Evolutionary conservation across 2,329 filamentous ascomycete species (phyloP).

Genomic region (Rhinocladiella similis): DNA sequence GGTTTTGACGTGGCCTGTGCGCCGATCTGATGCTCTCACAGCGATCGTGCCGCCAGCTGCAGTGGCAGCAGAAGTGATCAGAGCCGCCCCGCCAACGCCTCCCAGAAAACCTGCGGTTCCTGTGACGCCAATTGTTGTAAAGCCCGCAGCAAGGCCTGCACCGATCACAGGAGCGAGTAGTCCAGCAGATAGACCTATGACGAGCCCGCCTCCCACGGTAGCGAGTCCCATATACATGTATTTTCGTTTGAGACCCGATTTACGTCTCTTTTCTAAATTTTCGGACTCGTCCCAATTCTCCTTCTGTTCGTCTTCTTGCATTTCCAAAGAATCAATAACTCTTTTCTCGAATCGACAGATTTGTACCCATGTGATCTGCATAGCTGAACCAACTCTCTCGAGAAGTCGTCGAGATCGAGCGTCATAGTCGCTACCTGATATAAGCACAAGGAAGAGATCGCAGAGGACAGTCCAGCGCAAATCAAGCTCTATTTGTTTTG

Average conservation of each 20-base stretch:
- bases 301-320: constrained; percentile 91
- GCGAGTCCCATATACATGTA: constrained; percentile 96
- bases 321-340: constrained; percentile 93
- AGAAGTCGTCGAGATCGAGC: constrained; percentile 80
- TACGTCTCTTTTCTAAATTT: constrained; percentile 83
- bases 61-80: constrained; percentile 88
- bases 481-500: constrained; percentile 88
- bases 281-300: constrained; percentile 98
- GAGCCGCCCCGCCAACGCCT: constrained; percentile 85
- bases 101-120: constrained; percentile 88
- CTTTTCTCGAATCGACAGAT: constrained; percentile 97
- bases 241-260: constrained; percentile 75
- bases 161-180: constrained; percentile 91
- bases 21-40: constrained; percentile 76
- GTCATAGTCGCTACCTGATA: constrained; percentile 94
- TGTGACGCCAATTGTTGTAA: constrained; percentile 89
- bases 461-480: constrained; percentile 96
- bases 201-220: constrained; percentile 89
- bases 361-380: constrained; percentile 85
- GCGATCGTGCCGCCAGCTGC: constrained; percentile 86
- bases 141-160: constrained; percentile 87
- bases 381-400: constrained; percentile 75
- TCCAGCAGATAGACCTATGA: constrained; percentile 93
- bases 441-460: constrained; percentile 91
- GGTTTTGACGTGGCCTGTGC: constrained; percentile 89